Evolutionary conservation across 805 yeast genomes (phyloP), one percentile per base, ranked within the genome.

Genomic region (Ogataea polymorpha): DNA sequence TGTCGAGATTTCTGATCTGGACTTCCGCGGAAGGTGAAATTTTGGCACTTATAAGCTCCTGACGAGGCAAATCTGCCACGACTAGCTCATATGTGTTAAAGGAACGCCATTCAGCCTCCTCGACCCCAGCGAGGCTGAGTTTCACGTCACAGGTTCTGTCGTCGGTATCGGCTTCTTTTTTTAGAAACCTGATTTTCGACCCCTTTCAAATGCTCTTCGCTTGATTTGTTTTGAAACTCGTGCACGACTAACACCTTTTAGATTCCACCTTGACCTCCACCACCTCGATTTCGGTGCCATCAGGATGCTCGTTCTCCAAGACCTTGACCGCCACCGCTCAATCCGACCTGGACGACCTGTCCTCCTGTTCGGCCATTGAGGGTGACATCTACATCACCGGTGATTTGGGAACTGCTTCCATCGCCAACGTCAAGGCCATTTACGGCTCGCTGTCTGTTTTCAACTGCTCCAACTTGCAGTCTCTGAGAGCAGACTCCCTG

Each of bases 341-440:
- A 67, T 55, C 85, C 23, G 90, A 88, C 54, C 79, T 91, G 61
- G 95, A 88, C 56, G 58, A 64, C 20, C 76, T 84, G 40, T 66
- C 86, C 36, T 72, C 80, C 34, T 93, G 99, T 79, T 65, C 76
- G 27, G 84, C 88, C 48, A 74, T 93, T 53, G 75, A 77, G 50
- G 98, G 96, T 75, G 82, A 82, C 63, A 70, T 93, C 56, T 65
- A 71, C 67, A 74, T 91, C 60, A 59, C 74, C 43, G 90, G 90
- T 69, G 72, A 67, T 49, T 65, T 82, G 47, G 81, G 79, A 51
- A 54, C 76, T 45, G 82, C 82, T 53, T 74, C 81, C 44, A 71
- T 93, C 57, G 82, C 83, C 60, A 86, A 85, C 51, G 84, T 90
- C 53, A 62, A 82, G 70, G 80, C 77, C 59, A 70, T 93, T 55